Base-by-base conservation (phyloP, 768 basidiomycete species). In the Podaxis sp. region DNA sequence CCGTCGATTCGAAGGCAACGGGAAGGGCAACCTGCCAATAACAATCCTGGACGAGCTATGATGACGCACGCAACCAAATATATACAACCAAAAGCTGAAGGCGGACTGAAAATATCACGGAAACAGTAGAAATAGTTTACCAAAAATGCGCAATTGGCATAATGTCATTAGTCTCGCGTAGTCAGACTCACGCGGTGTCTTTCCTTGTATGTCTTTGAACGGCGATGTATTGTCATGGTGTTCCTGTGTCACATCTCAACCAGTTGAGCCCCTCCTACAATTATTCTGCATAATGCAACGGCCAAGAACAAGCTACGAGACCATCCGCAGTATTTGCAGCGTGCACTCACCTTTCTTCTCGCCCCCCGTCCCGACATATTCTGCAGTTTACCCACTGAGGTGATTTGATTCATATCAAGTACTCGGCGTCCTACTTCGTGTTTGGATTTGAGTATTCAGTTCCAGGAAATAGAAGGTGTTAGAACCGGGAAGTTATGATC, bases 361-460 rank as follows among this genome's bases (percentile, higher is more conserved):
- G 65, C 82, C 71, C 1, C 66, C 59, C 1, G 44, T 49, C 4
- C 73, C 74, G 33, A 54, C 33, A 2, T 11, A n/a, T 44, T 17
- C 46, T 3, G 65, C 65, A 4, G 3, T 46, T 12, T 46, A 11
- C 24, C 64, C 65, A 11, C 72, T 60, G 79, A 85, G 4, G 67
- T 70, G 2, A 30, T 59, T 63, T 84, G 84, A 28, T 76, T 71
- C 68, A 83, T 70, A 59, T 73, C 67, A 22, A 60, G 6, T 7
- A 22, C 52, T 11, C 65, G 67, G 48, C 68, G 70, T 2, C 52
- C 55, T 33, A 36, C 33, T 1, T 62, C 61, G 1, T 70, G 68
- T 67, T 84, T 77, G 86, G 51, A 88, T 81, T 8, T 87, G 79
- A 0, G 86, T 86, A 64, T 91, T 89, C 83, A 90, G 85, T 70